Percentiles rank a stretch among this genome's conserved stretches.
These are phyloP conservation scores for Picea mariana DNA, from an alignment of 83 land plant genomes.

Conservation along the genomic window DNA sequence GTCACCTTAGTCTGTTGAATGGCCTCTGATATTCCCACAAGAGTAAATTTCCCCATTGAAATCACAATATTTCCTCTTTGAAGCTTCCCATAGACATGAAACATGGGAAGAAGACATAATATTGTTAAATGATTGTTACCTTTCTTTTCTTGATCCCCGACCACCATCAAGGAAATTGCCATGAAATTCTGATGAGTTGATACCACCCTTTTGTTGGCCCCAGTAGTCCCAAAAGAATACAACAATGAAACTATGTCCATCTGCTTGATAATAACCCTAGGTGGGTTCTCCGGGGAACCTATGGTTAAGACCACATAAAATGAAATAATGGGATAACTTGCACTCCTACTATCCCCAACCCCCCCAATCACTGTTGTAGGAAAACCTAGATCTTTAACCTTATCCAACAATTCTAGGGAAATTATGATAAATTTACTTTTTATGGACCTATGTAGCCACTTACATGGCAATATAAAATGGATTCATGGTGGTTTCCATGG, in stretches of 20 bases:
- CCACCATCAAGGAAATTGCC: slow-evolving; percentile 15
- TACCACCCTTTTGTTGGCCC: slow-evolving; percentile 77
- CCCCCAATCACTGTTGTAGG: too few species aligned
- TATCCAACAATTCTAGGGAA: too few species aligned
- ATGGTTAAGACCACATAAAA: background rate
- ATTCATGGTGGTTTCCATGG: too few species aligned
- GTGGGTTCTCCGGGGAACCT: background rate
- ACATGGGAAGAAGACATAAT: slow-evolving; percentile 61
- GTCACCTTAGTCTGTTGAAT: slow-evolving; percentile 65
- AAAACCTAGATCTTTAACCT: too few species aligned
- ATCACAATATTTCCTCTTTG: slow-evolving; percentile 48
- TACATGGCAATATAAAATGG: too few species aligned
- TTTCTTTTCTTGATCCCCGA: too few species aligned
- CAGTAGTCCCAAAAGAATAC: slow-evolving; percentile 69
- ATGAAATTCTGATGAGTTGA: slow-evolving; percentile 75
- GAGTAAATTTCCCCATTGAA: slow-evolving; percentile 53
- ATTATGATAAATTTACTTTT: too few species aligned
- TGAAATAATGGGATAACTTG: too few species aligned
- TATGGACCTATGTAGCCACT: too few species aligned
- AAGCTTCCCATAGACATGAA: slow-evolving; percentile 72
- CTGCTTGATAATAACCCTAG: slow-evolving; percentile 22
- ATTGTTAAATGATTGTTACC: too few species aligned
- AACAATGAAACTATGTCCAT: slow-evolving; percentile 51
- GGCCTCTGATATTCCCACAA: slow-evolving; percentile 36
- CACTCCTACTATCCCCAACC: too few species aligned